A percentile compares a stretch with the other conserved stretches of the same genome.
Evolutionary conservation across 2,329 filamentous ascomycete species (phyloP).

Genomic region (Sporothrix variecibatus): DNA sequence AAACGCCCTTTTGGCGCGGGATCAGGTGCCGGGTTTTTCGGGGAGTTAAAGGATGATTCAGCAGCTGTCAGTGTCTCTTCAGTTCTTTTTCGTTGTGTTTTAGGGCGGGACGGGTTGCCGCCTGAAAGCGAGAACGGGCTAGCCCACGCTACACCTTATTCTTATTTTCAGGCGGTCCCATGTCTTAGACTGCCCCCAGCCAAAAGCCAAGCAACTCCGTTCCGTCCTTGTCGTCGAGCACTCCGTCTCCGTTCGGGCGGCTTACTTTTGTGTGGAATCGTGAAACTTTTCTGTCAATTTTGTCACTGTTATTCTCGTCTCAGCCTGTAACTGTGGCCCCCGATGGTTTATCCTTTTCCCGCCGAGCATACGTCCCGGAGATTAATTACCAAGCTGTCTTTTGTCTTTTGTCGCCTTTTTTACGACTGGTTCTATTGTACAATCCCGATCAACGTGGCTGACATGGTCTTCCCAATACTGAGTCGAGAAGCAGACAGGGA

Average conservation of each 20-base stretch:
- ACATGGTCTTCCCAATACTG: background rate
- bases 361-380: background rate
- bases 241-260: background rate
- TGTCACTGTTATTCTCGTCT: background rate
- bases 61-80: background rate
- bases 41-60: slow-evolving; percentile 7
- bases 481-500: background rate
- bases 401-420: background rate
- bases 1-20: slow-evolving; percentile 7
- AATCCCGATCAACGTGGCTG: no score
- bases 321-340: background rate
- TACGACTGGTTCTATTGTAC: background rate
- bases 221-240: background rate
- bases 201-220: background rate
- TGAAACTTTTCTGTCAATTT: background rate
- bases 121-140: no score
- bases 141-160: no score
- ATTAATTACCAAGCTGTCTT: background rate
- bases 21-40: background rate
- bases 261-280: background rate
- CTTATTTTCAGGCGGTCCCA: background rate
- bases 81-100: background rate
- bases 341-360: background rate
- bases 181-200: background rate
- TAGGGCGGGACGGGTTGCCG: background rate